Conservation (phyloP, 805 yeast genomes). For the Barnettozyma sucrosica region DNA sequence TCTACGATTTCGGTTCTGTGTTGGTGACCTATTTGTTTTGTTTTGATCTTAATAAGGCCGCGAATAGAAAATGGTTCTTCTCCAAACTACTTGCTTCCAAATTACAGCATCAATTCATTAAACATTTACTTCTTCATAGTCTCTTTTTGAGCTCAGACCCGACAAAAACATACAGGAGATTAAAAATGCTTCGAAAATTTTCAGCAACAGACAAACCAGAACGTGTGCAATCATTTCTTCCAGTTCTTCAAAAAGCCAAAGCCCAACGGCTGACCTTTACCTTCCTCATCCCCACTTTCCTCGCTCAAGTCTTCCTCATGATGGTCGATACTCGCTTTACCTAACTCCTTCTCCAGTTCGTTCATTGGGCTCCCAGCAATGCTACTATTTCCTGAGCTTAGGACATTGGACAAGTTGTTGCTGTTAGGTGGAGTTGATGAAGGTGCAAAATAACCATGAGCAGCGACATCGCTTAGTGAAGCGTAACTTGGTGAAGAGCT, state of each 20-base stretch:
- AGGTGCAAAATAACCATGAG: conserved; percentile 30
- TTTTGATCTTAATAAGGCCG: background rate
- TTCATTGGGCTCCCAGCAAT: conserved; percentile 6
- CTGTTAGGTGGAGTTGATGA: conserved; percentile 14
- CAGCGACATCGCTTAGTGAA: conserved; percentile 48
- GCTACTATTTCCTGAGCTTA: conserved; percentile 2
- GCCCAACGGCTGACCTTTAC: background rate
- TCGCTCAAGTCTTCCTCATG: conserved; percentile 5
- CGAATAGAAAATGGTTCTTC: background rate
- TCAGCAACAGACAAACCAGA: no score
- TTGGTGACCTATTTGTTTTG: background rate
- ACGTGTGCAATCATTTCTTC: conserved; percentile 13
- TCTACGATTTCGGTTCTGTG: background rate
- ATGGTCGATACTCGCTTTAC: conserved; percentile 11
- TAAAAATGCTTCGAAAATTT: background rate
- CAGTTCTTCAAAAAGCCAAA: conserved; percentile 19
- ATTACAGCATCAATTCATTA: background rate
- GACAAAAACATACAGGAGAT: background rate
- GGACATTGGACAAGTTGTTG: conserved; percentile 6
- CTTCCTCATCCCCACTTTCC: conserved; percentile 2
- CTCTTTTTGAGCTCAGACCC: background rate
- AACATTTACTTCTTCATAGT: background rate
- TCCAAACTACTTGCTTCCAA: background rate
- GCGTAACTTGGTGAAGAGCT: conserved; percentile 35
- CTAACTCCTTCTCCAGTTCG: conserved; percentile 19